Evolutionary conservation across 2,329 filamentous ascomycete genomes (phyloP).

Genomic region (Alternaria sp.): DNA sequence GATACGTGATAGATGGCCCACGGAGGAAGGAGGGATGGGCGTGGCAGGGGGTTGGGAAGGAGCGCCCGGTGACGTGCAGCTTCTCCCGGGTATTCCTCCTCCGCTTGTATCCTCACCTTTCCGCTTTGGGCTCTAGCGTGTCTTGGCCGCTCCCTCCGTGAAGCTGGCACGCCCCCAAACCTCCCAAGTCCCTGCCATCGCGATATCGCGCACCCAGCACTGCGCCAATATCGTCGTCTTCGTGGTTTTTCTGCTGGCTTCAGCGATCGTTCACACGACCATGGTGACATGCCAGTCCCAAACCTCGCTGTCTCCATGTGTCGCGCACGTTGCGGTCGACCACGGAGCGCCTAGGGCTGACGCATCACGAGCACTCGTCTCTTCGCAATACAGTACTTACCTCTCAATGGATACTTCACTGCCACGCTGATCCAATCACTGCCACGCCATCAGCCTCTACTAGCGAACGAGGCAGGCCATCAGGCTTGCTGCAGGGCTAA

Average conservation of each 20-base stretch:
- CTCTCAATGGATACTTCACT: slow-evolving; percentile 29
- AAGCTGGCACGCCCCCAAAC: slow-evolving; percentile 22
- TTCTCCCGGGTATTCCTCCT: slow-evolving; percentile 35
- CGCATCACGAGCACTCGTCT: slow-evolving; percentile 27
- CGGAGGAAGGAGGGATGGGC: slow-evolving; percentile 21
- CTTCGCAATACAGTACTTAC: slow-evolving; percentile 45
- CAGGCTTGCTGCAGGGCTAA: slow-evolving; percentile 37
- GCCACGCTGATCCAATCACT: slow-evolving; percentile 24
- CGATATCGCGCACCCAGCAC: slow-evolving; percentile 19
- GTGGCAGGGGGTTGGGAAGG: slow-evolving; percentile 29
- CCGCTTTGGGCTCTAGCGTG: slow-evolving; percentile 24
- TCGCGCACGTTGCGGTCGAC: slow-evolving; percentile 45
- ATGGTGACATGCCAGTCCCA: slow-evolving; percentile 38
- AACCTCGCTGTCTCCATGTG: slow-evolving; percentile 35
- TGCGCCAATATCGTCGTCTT: slow-evolving; percentile 7
- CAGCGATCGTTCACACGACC: slow-evolving; percentile 30
- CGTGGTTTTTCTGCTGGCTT: slow-evolving; percentile 23
- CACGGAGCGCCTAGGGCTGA: slow-evolving; percentile 36
- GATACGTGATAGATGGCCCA: slow-evolving; percentile 23
- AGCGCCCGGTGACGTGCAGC: slow-evolving; percentile 45
- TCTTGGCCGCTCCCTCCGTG: slow-evolving; percentile 27
- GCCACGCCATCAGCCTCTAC: slow-evolving; percentile 15
- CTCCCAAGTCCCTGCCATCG: slow-evolving; percentile 22
- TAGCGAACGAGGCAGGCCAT: slow-evolving; percentile 15
- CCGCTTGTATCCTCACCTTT: slow-evolving; percentile 25